phyloP scores from a whole-genome alignment of 2,329 filamentous ascomycete species.

The Drechslerella coelobrocha region DNA sequence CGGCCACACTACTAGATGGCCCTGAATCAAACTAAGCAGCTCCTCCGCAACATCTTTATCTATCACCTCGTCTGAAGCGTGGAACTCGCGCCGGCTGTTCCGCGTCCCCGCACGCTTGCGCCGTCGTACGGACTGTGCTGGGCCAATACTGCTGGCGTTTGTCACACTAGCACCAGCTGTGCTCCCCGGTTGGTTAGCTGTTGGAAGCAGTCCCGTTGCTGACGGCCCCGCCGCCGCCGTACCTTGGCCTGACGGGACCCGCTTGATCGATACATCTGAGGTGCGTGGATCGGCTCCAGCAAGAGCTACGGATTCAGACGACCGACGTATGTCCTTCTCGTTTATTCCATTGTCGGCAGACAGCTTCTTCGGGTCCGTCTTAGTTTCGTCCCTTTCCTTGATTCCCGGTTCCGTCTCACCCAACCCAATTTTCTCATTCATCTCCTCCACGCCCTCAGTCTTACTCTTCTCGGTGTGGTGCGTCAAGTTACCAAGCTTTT shows the following conservation, averaged over 20 bases:
- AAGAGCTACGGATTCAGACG: constrained; percentile 12
- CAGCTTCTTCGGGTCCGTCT: not conserved
- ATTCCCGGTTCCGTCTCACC: constrained; percentile 1
- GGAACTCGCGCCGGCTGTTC: constrained; percentile 70
- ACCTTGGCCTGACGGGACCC: constrained; percentile 1
- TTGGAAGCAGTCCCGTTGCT: not conserved
- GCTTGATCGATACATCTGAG: constrained; percentile 27
- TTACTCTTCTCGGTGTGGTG: constrained; percentile 56
- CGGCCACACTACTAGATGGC: constrained; percentile 87
- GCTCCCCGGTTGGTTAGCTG: constrained; percentile 22
- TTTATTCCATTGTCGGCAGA: constrained; percentile 5
- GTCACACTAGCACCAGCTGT: constrained; percentile 24
- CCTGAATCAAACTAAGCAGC: constrained; percentile 80
- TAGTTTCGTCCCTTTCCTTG: constrained; percentile 33
- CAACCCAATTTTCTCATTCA: constrained; percentile 30
- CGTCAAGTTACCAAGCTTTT: constrained; percentile 55
- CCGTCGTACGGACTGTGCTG: constrained; percentile 59
- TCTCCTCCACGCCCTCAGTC: constrained; percentile 53
- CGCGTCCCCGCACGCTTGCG: constrained; percentile 74
- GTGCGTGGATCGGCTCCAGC: constrained; percentile 17
- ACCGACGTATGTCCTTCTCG: constrained; percentile 29
- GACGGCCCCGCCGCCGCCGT: constrained; percentile 5
- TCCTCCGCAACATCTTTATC: constrained; percentile 78
- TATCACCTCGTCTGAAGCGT: constrained; percentile 76
- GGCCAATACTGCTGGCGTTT: constrained; percentile 44